These are phyloP conservation scores for Annona squamosa DNA, from an alignment of 164 flowering plant species.

Conservation along the genomic window DNA sequence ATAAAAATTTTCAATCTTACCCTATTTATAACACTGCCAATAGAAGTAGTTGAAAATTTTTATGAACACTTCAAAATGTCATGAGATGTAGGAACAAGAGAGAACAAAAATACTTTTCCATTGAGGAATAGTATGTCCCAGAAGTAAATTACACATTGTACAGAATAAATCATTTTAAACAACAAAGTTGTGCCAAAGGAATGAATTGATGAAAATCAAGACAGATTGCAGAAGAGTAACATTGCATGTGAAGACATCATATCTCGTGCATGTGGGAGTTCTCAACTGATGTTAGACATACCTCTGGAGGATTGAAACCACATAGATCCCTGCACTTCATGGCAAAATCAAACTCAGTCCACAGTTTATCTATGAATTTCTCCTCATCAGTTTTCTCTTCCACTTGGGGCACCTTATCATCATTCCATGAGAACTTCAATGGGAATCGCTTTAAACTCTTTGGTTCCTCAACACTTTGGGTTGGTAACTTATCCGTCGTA, in stretches of 20 bases:
- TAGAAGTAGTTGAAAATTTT: no score
- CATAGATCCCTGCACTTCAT: conserved; percentile 24
- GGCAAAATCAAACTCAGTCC: conserved; percentile 39
- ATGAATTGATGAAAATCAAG: not conserved
- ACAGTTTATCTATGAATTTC: conserved; percentile 30
- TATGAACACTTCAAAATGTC: no score
- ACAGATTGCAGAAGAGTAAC: not conserved
- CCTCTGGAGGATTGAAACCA: conserved; percentile 17
- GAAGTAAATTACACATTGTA: no score
- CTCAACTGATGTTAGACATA: conserved; percentile 14
- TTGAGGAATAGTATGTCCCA: not conserved
- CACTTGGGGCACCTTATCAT: conserved; percentile 11
- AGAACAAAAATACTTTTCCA: no score
- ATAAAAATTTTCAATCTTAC: no score
- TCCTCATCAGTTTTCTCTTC: conserved; percentile 39
- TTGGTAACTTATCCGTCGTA: not conserved
- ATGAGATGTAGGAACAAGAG: no score
- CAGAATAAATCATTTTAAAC: not conserved
- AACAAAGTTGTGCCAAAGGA: not conserved
- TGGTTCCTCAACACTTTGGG: conserved; percentile 3
- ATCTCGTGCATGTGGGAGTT: not conserved
- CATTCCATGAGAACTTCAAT: conserved; percentile 32
- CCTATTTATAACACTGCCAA: no score
- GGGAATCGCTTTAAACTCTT: conserved; percentile 15
- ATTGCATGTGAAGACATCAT: not conserved